Percentiles rank a stretch among this genome's conserved stretches.
These are phyloP conservation scores for Sphaerulina populicola DNA, from an alignment of 2,329 filamentous ascomycete species.

Conservation along the genomic window DNA sequence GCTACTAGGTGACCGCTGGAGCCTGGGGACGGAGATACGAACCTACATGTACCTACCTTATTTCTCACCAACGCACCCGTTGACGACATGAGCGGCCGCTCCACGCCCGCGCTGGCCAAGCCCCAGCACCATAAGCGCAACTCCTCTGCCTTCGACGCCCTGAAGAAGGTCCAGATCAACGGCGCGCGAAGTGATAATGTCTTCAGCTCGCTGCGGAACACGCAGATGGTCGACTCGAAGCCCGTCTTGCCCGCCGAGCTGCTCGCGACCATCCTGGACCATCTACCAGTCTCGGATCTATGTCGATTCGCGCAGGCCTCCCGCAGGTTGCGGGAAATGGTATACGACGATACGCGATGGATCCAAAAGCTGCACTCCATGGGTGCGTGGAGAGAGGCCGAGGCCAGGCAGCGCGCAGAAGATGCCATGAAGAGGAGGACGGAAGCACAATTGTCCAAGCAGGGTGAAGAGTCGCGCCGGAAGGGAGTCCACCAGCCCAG, in stretches of 20 bases:
- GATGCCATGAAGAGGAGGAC: constrained; percentile 51
- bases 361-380: constrained; percentile 76
- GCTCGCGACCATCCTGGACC: constrained; percentile 77
- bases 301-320: constrained; percentile 78
- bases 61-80: too few relatives aligned
- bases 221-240: constrained; percentile 70
- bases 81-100: constrained; percentile 21
- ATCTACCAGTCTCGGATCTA: constrained; percentile 76
- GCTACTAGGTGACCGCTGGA: background rate
- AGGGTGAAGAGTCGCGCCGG: constrained; percentile 35
- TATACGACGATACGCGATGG: constrained; percentile 96
- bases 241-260: constrained; percentile 85
- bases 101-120: constrained; percentile 16
- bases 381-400: constrained; percentile 83
- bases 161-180: constrained; percentile 27
- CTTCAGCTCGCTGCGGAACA: constrained; percentile 67
- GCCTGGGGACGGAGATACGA: too few relatives aligned
- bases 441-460: constrained; percentile 46
- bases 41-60: background rate
- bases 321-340: constrained; percentile 88
- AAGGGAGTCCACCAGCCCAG: constrained; percentile 31
- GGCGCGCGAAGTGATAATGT: constrained; percentile 40
- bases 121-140: constrained; percentile 23
- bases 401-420: constrained; percentile 74
- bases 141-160: constrained; percentile 24